These are phyloP conservation scores for Hypoxylon lenormandii DNA, from an alignment of 495 filamentous ascomycete genomes.

Conservation along the genomic window DNA sequence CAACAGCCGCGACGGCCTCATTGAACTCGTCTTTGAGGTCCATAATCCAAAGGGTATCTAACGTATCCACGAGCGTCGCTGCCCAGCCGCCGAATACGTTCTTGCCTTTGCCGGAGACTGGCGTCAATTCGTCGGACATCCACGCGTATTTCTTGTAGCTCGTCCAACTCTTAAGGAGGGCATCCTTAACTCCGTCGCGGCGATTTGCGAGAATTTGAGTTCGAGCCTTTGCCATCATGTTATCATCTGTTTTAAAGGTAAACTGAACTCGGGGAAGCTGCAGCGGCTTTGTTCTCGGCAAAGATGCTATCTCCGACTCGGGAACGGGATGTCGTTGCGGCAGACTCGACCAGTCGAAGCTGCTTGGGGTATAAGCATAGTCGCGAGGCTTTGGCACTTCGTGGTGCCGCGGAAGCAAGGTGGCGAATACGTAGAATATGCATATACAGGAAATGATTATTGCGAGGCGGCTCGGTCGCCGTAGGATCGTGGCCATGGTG, in stretches of 20 bases:
- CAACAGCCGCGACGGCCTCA: constrained; percentile 74
- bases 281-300: constrained; percentile 71
- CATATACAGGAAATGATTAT: constrained; percentile 10
- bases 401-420: constrained; percentile 22
- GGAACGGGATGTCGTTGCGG: constrained; percentile 71
- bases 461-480: constrained; percentile 36
- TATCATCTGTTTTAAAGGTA: constrained; percentile 66
- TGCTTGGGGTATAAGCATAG: constrained; percentile 42
- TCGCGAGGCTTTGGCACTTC: constrained; percentile 4
- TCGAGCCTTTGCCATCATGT: constrained; percentile 61
- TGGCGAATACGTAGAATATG: constrained; percentile 26
- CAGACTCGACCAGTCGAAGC: constrained; percentile 68
- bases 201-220: constrained; percentile 60
- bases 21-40: constrained; percentile 79
- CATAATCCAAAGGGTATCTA: constrained; percentile 90
- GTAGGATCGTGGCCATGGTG: constrained; percentile 13
- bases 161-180: constrained; percentile 76
- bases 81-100: constrained; percentile 84
- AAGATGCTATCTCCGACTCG: constrained; percentile 64
- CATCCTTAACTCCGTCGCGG: constrained; percentile 70
- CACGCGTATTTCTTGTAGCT: constrained; percentile 79
- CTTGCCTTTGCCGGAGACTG: constrained; percentile 64
- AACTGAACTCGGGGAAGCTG: constrained; percentile 76
- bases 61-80: constrained; percentile 80
- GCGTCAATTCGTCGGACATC: constrained; percentile 77